Conservation (phyloP, 2,329 filamentous ascomycete species). For the Botrytis porri region DNA sequence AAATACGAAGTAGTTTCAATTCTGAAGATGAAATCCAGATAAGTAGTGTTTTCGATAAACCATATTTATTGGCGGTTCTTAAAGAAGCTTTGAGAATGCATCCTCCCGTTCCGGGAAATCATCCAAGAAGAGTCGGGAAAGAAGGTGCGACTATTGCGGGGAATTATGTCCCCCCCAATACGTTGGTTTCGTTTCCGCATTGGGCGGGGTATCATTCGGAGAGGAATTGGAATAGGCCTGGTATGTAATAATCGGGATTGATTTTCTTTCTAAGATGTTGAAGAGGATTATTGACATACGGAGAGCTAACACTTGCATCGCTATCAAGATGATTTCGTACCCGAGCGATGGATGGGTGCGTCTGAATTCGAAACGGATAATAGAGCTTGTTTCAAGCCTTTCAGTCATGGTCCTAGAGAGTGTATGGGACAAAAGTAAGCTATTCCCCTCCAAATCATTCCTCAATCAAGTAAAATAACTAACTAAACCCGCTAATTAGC, state of each 20-base stretch:
- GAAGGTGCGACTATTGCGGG: neutral
- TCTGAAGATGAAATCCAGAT: neutral
- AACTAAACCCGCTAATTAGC: neutral
- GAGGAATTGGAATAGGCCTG: neutral
- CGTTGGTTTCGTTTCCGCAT: neutral
- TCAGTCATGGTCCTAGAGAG: slow-evolving; percentile 24
- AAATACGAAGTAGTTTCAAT: neutral
- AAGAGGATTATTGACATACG: too few species aligned
- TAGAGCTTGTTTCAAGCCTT: slow-evolving; percentile 19
- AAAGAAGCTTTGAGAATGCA: neutral
- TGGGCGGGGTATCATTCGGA: neutral
- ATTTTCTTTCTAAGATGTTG: neutral
- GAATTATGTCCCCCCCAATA: neutral
- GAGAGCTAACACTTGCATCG: neutral
- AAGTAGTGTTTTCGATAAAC: neutral
- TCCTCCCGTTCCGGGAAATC: neutral
- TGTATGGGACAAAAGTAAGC: slow-evolving; percentile 26
- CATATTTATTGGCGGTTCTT: neutral
- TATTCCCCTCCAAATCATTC: neutral
- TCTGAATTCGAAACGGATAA: slow-evolving; percentile 39
- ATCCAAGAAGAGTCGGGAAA: neutral
- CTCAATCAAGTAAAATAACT: neutral
- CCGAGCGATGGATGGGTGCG: slow-evolving; percentile 44
- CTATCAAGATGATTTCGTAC: slow-evolving; percentile 44
- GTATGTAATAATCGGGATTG: neutral